Conservation (phyloP, 805 yeast genomes). For the Pichia occidentalis region DNA sequence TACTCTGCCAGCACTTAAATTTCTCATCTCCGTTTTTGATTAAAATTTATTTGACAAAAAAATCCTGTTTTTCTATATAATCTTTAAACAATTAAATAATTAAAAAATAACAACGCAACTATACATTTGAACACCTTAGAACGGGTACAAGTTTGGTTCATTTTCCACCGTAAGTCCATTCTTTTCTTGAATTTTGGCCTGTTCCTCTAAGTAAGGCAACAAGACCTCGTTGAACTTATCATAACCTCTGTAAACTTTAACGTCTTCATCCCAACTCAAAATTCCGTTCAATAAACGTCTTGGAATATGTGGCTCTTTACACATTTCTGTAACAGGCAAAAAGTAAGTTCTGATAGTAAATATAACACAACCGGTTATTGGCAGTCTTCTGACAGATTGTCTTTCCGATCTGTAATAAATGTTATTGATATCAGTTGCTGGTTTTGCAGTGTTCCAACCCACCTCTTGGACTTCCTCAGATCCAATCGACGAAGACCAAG, state of each 20-base stretch:
- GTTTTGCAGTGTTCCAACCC: constrained; percentile 59
- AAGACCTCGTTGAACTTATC: constrained; percentile 45
- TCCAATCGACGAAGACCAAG: constrained; percentile 63
- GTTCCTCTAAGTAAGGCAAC: constrained; percentile 46
- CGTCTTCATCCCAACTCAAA: constrained; percentile 53
- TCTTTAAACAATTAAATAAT: not conserved
- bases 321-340: constrained; percentile 45
- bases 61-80: not conserved
- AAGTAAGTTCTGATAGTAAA: constrained; percentile 64
- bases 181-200: constrained; percentile 43
- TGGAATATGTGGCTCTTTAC: constrained; percentile 57
- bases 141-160: constrained; percentile 40
- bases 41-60: too few relatives aligned
- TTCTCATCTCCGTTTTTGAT: too few relatives aligned
- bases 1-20: too few relatives aligned
- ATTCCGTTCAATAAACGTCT: constrained; percentile 54
- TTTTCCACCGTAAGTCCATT: constrained; percentile 34
- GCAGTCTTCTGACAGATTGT: constrained; percentile 56
- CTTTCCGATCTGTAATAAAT: constrained; percentile 58
- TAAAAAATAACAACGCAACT: not conserved
- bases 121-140: constrained; percentile 19
- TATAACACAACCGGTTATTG: constrained; percentile 48
- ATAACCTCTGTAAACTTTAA: constrained; percentile 54
- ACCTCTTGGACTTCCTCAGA: constrained; percentile 43
- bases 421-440: constrained; percentile 40